Evolutionary conservation across 1,284 basidiomycete genomes (phyloP).

Genomic region (Cutaneotrichosporon mucoides): DNA sequence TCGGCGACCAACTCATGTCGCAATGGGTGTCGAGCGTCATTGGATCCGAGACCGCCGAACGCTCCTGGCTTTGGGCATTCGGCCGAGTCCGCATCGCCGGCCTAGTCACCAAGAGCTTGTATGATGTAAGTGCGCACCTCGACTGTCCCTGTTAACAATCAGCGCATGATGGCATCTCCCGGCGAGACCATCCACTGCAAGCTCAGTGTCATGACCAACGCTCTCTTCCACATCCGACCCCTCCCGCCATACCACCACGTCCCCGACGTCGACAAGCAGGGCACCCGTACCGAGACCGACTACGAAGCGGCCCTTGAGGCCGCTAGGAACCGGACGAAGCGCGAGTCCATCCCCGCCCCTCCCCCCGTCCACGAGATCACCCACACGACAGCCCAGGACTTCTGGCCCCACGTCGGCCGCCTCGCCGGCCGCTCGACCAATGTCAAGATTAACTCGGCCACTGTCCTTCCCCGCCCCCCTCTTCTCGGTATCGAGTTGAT

Average conservation of each 20-base stretch:
- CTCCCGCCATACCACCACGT: constrained; percentile 54
- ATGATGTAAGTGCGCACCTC: constrained; percentile 56
- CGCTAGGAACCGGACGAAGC: too few species aligned
- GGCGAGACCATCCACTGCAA: constrained; percentile 59
- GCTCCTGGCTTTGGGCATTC: constrained; percentile 75
- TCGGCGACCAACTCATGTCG: constrained; percentile 72
- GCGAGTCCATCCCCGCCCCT: background rate
- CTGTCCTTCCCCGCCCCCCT: constrained; percentile 20
- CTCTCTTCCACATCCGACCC: constrained; percentile 54
- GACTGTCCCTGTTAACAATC: background rate
- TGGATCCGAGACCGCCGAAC: constrained; percentile 56
- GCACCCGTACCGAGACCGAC: constrained; percentile 44
- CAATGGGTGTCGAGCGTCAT: constrained; percentile 57
- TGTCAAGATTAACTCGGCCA: too few species aligned
- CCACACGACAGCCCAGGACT: constrained; percentile 4
- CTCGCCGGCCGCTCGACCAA: background rate
- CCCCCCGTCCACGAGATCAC: constrained; percentile 24
- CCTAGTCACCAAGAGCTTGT: constrained; percentile 62
- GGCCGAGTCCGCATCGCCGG: constrained; percentile 72
- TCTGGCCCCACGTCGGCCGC: constrained; percentile 1
- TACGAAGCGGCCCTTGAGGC: background rate
- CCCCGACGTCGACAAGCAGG: constrained; percentile 55
- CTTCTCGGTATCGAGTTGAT: constrained; percentile 39
- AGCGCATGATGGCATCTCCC: constrained; percentile 51
- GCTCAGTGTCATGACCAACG: constrained; percentile 68